Percentiles rank a stretch among this genome's conserved stretches.
Conservation (phyloP, 805 yeast genomes). For the Starmerella bombicola region DNA sequence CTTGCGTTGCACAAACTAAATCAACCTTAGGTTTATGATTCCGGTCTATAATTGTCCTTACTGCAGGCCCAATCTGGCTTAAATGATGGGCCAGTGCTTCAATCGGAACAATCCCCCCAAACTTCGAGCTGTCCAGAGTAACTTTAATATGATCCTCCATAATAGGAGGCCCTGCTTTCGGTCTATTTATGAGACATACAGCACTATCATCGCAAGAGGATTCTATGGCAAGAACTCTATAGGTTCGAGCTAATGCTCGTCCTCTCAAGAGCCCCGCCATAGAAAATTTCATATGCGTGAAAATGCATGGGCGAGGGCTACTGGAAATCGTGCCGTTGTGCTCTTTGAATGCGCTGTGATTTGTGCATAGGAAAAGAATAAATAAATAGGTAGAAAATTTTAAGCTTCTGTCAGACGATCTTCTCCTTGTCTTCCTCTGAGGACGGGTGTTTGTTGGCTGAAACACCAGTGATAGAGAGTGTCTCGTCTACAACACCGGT, state of each 20-base stretch:
- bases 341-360: neutral
- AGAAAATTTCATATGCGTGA: neutral
- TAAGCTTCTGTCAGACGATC: neutral
- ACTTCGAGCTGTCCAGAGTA: constrained; percentile 51
- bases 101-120: constrained; percentile 83
- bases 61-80: constrained; percentile 39
- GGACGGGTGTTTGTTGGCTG: too few relatives aligned
- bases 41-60: constrained; percentile 33
- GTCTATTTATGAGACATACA: constrained; percentile 59
- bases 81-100: constrained; percentile 76
- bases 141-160: constrained; percentile 47
- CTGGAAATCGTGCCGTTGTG: too few relatives aligned
- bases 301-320: too few relatives aligned
- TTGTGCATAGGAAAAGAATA: neutral
- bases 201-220: constrained; percentile 94
- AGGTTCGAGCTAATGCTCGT: constrained; percentile 23
- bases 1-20: constrained; percentile 78
- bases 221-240: constrained; percentile 73
- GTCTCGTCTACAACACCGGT: neutral
- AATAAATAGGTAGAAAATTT: neutral
- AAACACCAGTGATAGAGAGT: too few relatives aligned
- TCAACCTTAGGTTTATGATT: constrained; percentile 34
- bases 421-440: too few relatives aligned
- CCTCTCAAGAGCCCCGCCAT: neutral
- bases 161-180: constrained; percentile 32